Conservation (phyloP, 306 rosid species). For the Delonix regia region DNA sequence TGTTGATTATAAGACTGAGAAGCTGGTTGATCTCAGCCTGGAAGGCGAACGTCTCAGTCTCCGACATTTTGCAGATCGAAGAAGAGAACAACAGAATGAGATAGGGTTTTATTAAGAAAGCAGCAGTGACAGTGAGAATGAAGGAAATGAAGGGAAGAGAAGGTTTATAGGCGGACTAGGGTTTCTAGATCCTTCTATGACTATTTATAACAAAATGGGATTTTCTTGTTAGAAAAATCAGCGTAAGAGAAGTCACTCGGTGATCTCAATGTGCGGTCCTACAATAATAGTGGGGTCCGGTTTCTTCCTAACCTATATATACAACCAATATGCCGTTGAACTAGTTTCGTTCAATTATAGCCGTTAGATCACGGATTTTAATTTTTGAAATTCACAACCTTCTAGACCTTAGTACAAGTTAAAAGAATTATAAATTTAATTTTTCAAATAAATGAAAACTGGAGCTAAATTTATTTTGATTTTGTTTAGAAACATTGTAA, state of each 20-base stretch:
- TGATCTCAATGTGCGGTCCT: neutral
- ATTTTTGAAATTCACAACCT: too few species aligned
- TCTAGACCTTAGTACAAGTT: too few species aligned
- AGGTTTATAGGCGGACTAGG: conserved; percentile 43
- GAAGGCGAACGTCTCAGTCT: conserved; percentile 82
- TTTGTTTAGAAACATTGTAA: too few species aligned
- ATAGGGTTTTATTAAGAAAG: conserved; percentile 13
- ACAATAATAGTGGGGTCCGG: neutral
- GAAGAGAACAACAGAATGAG: too few species aligned
- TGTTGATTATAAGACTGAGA: conserved; percentile 90
- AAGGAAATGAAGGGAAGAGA: neutral
- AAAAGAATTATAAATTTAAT: too few species aligned
- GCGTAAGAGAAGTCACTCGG: too few species aligned
- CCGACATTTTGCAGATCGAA: conserved; percentile 52
- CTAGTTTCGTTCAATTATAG: neutral
- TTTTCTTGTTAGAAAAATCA: neutral
- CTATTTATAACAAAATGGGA: neutral
- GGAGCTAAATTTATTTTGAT: too few species aligned
- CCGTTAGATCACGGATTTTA: too few species aligned
- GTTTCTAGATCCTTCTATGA: conserved; percentile 82
- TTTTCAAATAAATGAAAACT: too few species aligned
- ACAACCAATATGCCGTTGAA: neutral
- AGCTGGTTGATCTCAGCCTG: conserved; percentile 99
- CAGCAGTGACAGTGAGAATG: fast-evolving
- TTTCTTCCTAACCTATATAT: too few species aligned